Percentiles rank a stretch among this genome's conserved stretches.
Conservation (phyloP, 23 red algal genomes). For the Gracilaria gracilis region DNA sequence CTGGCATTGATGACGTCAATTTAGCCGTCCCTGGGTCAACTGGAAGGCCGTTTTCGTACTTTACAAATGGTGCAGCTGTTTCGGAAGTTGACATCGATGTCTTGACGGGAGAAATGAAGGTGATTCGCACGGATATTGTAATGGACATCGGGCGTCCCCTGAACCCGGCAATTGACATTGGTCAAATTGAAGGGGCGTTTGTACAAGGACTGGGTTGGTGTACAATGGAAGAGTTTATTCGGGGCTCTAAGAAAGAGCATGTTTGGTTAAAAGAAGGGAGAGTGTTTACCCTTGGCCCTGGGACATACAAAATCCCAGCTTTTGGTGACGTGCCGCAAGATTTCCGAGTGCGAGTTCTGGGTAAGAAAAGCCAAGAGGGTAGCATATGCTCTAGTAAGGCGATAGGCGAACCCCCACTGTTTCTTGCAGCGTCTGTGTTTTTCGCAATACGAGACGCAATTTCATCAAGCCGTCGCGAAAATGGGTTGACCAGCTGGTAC, state of each 20-base stretch:
- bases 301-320: conserved; percentile 88
- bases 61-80: conserved; percentile 83
- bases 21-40: conserved; percentile 38
- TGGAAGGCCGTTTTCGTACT: conserved; percentile 86
- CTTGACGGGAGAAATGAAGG: conserved; percentile 75
- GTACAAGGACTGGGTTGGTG: conserved; percentile 91
- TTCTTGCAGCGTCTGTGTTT: conserved; percentile 86
- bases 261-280: conserved; percentile 55
- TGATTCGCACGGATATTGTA: conserved; percentile 68
- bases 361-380: conserved; percentile 41
- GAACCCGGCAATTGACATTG: conserved; percentile 85
- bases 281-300: conserved; percentile 71
- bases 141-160: conserved; percentile 88
- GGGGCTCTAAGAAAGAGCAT: conserved; percentile 55
- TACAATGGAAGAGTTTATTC: conserved; percentile 88
- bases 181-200: conserved; percentile 94
- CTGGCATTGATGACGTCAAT: conserved; percentile 74
- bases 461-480: conserved; percentile 38
- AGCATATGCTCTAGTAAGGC: conserved; percentile 87
- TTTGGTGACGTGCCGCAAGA: conserved; percentile 74
- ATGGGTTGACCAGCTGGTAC: conserved; percentile 23
- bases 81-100: conserved; percentile 81
- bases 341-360: conserved; percentile 79
- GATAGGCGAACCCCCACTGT: conserved; percentile 88
- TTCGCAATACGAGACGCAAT: conserved; percentile 81